Conservation (phyloP, 345 rosid genomes). For the Hibiscus tridactylites region DNA sequence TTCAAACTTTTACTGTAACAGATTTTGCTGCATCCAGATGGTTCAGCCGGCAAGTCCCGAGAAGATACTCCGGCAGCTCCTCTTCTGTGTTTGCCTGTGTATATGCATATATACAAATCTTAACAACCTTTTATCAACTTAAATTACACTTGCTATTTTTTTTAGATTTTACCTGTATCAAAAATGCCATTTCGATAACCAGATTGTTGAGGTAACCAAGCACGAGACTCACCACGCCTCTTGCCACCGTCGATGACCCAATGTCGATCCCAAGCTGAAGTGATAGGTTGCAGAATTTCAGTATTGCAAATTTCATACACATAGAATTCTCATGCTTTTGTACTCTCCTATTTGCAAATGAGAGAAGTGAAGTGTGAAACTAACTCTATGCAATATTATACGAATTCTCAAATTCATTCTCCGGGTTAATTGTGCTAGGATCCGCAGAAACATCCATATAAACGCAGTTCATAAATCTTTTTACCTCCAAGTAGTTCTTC, state of each 20-base stretch:
- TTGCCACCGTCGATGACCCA: slow-evolving; percentile 89
- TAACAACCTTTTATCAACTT: neutral
- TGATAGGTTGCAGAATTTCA: neutral
- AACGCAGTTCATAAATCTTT: neutral
- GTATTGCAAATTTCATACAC: neutral
- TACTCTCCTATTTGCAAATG: neutral
- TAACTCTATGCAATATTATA: neutral
- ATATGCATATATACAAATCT: neutral
- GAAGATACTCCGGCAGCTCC: slow-evolving; percentile 33
- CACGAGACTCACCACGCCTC: slow-evolving; percentile 93
- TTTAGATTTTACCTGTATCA: slow-evolving; percentile 57
- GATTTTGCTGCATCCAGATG: slow-evolving; percentile 72
- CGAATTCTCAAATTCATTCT: neutral
- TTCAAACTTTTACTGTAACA: slow-evolving; percentile 29
- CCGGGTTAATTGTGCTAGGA: neutral
- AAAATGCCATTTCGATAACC: slow-evolving; percentile 91
- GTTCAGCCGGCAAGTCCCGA: slow-evolving; percentile 63
- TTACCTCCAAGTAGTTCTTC: slow-evolving; percentile 89
- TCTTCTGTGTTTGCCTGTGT: slow-evolving; percentile 33
- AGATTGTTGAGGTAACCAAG: slow-evolving; percentile 92
- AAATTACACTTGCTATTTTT: no score
- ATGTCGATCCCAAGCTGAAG: slow-evolving; percentile 87
- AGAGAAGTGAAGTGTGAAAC: neutral
- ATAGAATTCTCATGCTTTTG: neutral
- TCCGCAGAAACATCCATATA: neutral